phyloP scores from a whole-genome alignment of 371 early-diverging fungal species.

The Coemansia sp. region DNA sequence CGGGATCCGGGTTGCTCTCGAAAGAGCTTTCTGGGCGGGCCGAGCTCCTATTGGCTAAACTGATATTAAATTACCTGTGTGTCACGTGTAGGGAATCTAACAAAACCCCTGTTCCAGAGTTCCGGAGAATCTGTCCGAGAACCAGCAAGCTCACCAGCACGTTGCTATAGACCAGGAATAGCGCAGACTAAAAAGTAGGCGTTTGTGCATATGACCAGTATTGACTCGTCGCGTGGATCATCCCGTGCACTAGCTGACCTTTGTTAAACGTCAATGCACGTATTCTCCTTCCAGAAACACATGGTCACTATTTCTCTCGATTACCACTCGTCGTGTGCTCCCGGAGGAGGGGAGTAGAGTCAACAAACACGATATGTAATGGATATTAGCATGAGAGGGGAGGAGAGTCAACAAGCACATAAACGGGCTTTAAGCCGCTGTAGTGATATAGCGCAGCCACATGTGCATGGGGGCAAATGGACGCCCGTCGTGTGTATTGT shows the following conservation, averaged over 20 bases:
- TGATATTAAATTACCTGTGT: too few relatives aligned
- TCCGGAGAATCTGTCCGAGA: too few relatives aligned
- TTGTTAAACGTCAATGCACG: not conserved
- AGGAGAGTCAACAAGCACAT: too few relatives aligned
- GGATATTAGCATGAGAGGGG: not conserved
- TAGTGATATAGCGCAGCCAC: not conserved
- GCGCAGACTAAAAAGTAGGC: not conserved
- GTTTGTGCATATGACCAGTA: not conserved
- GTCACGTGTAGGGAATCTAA: too few relatives aligned
- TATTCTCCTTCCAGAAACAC: too few relatives aligned
- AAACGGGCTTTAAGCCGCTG: too few relatives aligned
- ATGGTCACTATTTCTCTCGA: not conserved
- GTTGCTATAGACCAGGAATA: too few relatives aligned
- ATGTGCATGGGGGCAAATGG: not conserved
- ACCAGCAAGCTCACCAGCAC: too few relatives aligned
- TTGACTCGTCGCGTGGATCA: not conserved
- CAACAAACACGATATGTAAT: not conserved
- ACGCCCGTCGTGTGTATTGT: not conserved
- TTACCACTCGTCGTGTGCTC: not conserved
- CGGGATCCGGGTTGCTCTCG: too few relatives aligned
- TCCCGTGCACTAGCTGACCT: not conserved
- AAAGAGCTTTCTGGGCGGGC: too few relatives aligned
- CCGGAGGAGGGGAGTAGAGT: not conserved
- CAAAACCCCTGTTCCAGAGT: too few relatives aligned
- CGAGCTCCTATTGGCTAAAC: too few relatives aligned